phyloP scores from a whole-genome alignment of 2,329 filamentous ascomycete species.

The Uncinocarpus reesii region DNA sequence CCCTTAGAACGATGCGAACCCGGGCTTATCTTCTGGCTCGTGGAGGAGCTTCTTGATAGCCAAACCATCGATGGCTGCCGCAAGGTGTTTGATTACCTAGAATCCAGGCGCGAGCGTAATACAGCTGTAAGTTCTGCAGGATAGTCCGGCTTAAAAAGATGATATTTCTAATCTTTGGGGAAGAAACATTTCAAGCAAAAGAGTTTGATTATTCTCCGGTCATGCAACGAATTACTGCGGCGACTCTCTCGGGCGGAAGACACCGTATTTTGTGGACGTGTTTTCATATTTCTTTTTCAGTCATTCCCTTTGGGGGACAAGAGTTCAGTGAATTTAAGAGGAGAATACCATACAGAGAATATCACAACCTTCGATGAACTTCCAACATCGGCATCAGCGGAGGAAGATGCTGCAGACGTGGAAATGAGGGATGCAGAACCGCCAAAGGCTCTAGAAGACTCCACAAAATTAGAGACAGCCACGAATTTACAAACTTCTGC shows the following conservation, averaged over 20 bases:
- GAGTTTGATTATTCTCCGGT: slow-evolving; percentile 77
- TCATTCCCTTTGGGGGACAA: slow-evolving; percentile 94
- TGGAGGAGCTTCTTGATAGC: slow-evolving; percentile 91
- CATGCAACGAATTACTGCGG: slow-evolving; percentile 89
- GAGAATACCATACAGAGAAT: slow-evolving; percentile 94
- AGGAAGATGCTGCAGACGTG: slow-evolving; percentile 54
- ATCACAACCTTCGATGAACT: slow-evolving; percentile 69
- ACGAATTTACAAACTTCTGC: slow-evolving; percentile 14
- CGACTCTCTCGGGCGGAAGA: slow-evolving; percentile 91
- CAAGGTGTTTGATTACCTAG: slow-evolving; percentile 85
- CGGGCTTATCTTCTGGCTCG: slow-evolving; percentile 74
- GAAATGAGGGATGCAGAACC: slow-evolving; percentile 42
- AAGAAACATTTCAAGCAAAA: slow-evolving; percentile 67
- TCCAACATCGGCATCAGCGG: slow-evolving; percentile 27
- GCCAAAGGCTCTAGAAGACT: slow-evolving; percentile 15
- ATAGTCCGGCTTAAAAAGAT: background rate
- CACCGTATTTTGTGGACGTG: slow-evolving; percentile 90
- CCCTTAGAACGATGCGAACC: slow-evolving; percentile 50
- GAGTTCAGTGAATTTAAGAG: slow-evolving; percentile 90
- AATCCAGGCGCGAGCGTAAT: slow-evolving; percentile 81
- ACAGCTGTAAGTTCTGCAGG: slow-evolving; percentile 51
- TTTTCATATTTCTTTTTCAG: slow-evolving; percentile 98
- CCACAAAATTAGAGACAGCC: slow-evolving; percentile 13
- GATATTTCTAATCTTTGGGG: slow-evolving; percentile 19
- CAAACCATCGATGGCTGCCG: slow-evolving; percentile 89